Base-by-base conservation (phyloP, 768 basidiomycete species). In the Butyriboletus loyo region DNA sequence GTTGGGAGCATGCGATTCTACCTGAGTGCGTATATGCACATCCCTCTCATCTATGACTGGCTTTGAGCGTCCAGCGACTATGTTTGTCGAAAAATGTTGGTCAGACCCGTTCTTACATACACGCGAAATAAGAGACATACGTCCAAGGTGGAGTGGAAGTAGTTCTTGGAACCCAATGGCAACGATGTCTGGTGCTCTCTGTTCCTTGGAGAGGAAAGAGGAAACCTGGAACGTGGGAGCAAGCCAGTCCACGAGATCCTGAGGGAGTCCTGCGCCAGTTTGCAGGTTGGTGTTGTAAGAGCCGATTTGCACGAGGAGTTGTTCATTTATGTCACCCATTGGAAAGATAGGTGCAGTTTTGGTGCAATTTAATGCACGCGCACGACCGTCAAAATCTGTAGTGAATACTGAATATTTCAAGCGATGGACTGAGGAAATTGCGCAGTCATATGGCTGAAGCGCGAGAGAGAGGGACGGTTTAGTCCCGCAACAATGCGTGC, bases 81-180 rank as follows among this genome's bases (percentile, higher is more conserved):
- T 46, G 52, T 49, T 48, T 14, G 38, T 43, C 21, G 43, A 34
- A 46, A 56, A 49, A 57, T 42, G 21, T 47, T 37, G 22, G 28
- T 54, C 27, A 64, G 49, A 44, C 9, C 8, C 7, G 21, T 11
- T 22, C 17, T 17, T 27, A 22, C 14, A 52, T 6, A 13, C 10
- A 32, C 19, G 30, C 15, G 21, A 35, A 48, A 49, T 44, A 50
- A 39, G n/a, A 48, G 49, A 83, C 88, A 60, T 71, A 92, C 89
- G 78, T 55, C 89, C 87, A 36, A 93, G 83, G 65, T 95, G 90
- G 3, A 98, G 77, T 7, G 93, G 94, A 13, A 96, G 76, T 24
- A 97, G 77, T 67, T 98, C 96, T 67, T 98, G 96, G 58, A 97
- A 94, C 3, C 92, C 92, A 47, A 98, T 87, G 7, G 86, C 94